Evolutionary conservation across 1,284 basidiomycete genomes (phyloP).

Genomic region (Malassezia japonica): DNA sequence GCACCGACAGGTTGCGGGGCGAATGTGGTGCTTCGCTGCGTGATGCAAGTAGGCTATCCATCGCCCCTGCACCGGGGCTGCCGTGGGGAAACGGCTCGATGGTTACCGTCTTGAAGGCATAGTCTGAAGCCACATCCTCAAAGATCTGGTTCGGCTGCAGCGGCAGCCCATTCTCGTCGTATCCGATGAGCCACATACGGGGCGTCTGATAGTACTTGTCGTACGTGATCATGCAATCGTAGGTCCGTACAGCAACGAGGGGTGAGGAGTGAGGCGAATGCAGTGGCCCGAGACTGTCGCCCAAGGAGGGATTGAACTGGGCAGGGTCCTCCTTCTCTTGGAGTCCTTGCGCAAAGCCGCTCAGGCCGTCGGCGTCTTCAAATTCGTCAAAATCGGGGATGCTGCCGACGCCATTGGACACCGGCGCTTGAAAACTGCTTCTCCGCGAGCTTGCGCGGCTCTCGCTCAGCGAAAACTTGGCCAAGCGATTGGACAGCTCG

Average conservation of each 20-base stretch:
- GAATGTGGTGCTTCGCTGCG: neutral
- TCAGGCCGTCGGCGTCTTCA: neutral
- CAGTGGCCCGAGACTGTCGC: neutral
- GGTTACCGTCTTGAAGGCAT: constrained; percentile 96
- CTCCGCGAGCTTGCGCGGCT: neutral
- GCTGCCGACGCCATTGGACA: neutral
- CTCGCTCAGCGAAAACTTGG: neutral
- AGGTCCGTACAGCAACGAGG: constrained; percentile 61
- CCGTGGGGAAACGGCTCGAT: constrained; percentile 94
- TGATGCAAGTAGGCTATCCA: constrained; percentile 4
- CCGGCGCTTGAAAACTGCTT: neutral
- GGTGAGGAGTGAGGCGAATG: neutral
- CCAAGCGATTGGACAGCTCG: neutral
- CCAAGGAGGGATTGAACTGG: neutral
- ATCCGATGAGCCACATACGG: constrained; percentile 46
- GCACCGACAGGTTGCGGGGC: constrained; percentile 17
- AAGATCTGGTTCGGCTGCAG: constrained; percentile 71
- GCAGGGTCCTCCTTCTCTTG: constrained; percentile 9
- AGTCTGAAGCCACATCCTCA: constrained; percentile 92
- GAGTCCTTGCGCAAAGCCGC: neutral
- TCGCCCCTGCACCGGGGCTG: constrained; percentile 53
- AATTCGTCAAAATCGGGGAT: neutral
- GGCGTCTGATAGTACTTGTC: constrained; percentile 60
- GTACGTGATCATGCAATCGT: constrained; percentile 99
- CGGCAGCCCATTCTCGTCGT: constrained; percentile 41